Base-by-base conservation (phyloP, 2,329 filamentous ascomycete species). In the Alternaria viburni region DNA sequence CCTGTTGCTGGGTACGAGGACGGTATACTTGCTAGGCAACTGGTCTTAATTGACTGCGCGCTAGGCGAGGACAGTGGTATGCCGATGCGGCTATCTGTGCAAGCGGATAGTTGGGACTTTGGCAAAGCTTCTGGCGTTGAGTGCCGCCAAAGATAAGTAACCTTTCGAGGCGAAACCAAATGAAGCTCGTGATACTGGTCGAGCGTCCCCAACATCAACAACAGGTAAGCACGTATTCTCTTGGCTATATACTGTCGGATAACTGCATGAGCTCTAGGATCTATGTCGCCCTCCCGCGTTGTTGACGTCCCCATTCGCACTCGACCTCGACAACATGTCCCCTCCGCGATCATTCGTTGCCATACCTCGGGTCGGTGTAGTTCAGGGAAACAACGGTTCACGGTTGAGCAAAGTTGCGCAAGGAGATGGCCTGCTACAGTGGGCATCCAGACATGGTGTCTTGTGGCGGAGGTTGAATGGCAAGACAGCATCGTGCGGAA, bases 21-120 rank as follows among this genome's bases (percentile, higher is more conserved):
- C 25, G 23, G 23, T 49, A 28, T n/a, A 49, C 46, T 49, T 49
- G 46, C 46, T 49, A 28, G 46, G 52, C 52, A 55, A 55, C 52
- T 55, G 52, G 52, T 55, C 52, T 55, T 55, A 30, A 55, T 19
- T 57, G 54, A 57, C 54, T 49, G 54, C 28, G 54, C 52, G 52
- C 52, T 26, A 26, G 52, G 46, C 13, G 46, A 49, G 46, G 46
- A 25, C 6, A 25, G 43, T 25, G 52, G 52, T 30, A 25, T 26
- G 26, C 32, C 32, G 41, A 43, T 44, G 30, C 32, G 36, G 8
- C 32, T 55, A 41, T 55, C 36, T 55, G 26, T 28, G 26, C 52
- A 19, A 55, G 36, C 41, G 17, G 52, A 13, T n/a, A 19, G 52
- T 45, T 44, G 41, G 52, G 52, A 55, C 52, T 55, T 41, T 55